A percentile compares a stretch with the other conserved stretches of the same genome.
Conservation (phyloP, 805 yeast species). For the Nakazawaea wickerhamii region DNA sequence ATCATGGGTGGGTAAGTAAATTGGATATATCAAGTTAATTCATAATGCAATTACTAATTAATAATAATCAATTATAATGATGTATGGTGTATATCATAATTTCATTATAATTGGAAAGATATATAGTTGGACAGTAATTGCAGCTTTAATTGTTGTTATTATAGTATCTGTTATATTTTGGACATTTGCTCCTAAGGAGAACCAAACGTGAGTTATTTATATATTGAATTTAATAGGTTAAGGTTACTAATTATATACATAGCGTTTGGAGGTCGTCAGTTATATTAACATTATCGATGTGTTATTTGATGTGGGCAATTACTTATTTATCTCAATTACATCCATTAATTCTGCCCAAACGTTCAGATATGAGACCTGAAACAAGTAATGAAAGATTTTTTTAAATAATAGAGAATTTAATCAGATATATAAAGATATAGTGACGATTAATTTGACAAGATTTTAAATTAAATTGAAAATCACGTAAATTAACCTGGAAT, state of each 20-base stretch:
- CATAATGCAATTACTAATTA: not conserved
- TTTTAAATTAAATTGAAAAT: not conserved
- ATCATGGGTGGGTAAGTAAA: slow-evolving; percentile 17
- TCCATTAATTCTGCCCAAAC: slow-evolving; percentile 85
- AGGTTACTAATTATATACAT: slow-evolving; percentile 3
- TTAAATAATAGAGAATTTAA: not conserved
- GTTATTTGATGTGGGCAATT: slow-evolving; percentile 88
- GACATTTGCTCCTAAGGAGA: slow-evolving; percentile 80
- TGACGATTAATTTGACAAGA: slow-evolving; percentile 3
- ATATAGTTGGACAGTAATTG: slow-evolving; percentile 62
- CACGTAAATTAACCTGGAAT: slow-evolving; percentile 2
- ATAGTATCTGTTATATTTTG: slow-evolving; percentile 65
- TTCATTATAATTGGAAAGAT: too few species aligned
- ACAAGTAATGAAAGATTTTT: slow-evolving; percentile 29
- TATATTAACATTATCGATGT: slow-evolving; percentile 66
- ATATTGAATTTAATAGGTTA: not conserved
- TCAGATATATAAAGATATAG: slow-evolving; percentile 6
- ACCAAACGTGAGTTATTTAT: slow-evolving; percentile 51
- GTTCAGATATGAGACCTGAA: slow-evolving; percentile 88
- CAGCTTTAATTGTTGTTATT: slow-evolving; percentile 54
- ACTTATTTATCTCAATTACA: slow-evolving; percentile 85
- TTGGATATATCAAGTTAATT: not conserved
- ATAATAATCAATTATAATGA: not conserved
- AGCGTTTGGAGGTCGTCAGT: slow-evolving; percentile 70
- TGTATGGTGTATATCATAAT: too few species aligned